Evolutionary conservation across 2,329 filamentous ascomycete genomes (phyloP), one percentile per base, ranked within the genome.

Genomic region (Aspergillus sojae): DNA sequence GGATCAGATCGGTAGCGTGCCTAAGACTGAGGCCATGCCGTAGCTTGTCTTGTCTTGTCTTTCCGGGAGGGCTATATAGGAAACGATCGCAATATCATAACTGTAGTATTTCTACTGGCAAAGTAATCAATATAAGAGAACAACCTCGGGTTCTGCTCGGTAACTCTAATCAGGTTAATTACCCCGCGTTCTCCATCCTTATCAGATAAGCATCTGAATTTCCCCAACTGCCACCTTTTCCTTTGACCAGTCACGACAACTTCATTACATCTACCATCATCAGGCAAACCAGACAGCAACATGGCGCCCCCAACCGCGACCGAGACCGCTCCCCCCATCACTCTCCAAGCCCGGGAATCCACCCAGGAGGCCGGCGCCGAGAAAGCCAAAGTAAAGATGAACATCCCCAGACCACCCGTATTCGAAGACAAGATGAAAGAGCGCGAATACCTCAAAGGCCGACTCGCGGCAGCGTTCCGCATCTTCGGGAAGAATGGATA

Each of bases 401-500:
- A 61, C 7, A 72, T 78, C 61, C 76, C 77, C 2, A 65, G 63
- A 6, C 72, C 75, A 23, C 79, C 78, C 1, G 74, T 71, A 4
- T 81, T 81, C 58, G 72, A 75, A 5, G 74, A 81, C 67, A 81
- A 80, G 58, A 65, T 77, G 21, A 71, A 84, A 48, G 81, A 86
- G 65, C 80, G 84, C 28, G 79, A 83, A 57, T 84, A 85, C 65
- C 77, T 86, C 43, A 87, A 87, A 70, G 81, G 83, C 30, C 80
- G 84, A 28, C 77, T 88, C 6, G 84, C 83, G 1, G 78, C 84
- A 21, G 86, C 83, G 2, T 87, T 87, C 73, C 82, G 85, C 28
- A 83, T 88, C 58, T 88, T 88, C 64, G 84, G 83, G 32, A 86
- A 87, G 70, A 78, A 82, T 57, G 85, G 84, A 19, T 86, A 82